These are phyloP conservation scores for Magnolia kwangsiensis DNA, from an alignment of 164 flowering plant species.

Conservation along the genomic window DNA sequence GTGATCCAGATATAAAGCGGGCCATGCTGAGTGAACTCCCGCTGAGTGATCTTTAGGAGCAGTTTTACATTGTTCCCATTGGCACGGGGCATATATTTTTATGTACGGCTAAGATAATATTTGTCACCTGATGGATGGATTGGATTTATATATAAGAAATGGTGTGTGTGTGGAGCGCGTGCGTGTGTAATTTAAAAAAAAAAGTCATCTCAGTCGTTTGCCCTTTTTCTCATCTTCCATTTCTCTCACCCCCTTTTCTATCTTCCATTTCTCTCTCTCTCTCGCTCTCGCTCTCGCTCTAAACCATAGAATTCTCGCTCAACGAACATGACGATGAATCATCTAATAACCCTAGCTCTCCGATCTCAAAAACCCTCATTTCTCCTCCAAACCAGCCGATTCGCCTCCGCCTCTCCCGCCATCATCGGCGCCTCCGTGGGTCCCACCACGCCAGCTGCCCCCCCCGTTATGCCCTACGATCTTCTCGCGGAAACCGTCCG, in stretches of 20 bases:
- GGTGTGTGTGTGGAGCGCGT: too few relatives aligned
- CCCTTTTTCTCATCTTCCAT: not conserved
- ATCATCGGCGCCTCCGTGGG: constrained; percentile 4
- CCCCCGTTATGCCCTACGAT: constrained; percentile 37
- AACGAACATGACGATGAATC: constrained; percentile 22
- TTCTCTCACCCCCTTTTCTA: too few relatives aligned
- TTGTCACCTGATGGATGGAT: too few relatives aligned
- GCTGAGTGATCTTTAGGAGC: too few relatives aligned
- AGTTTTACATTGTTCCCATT: too few relatives aligned
- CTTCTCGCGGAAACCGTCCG: constrained; percentile 32
- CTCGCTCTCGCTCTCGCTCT: not conserved
- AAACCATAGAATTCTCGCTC: constrained; percentile 10
- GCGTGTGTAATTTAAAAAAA: too few relatives aligned
- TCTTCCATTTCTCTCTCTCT: not conserved
- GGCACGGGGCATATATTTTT: too few relatives aligned
- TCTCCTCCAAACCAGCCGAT: constrained; percentile 14
- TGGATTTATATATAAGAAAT: too few relatives aligned
- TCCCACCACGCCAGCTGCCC: constrained; percentile 19
- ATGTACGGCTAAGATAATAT: too few relatives aligned
- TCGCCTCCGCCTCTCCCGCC: constrained; percentile 18
- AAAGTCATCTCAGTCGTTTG: too few relatives aligned
- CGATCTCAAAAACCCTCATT: constrained; percentile 15
- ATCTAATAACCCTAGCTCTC: constrained; percentile 21
- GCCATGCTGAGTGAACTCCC: too few relatives aligned
- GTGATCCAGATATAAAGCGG: too few relatives aligned